Evolutionary conservation across 805 yeast genomes (phyloP).

Genomic region (Starmerella sp.): DNA sequence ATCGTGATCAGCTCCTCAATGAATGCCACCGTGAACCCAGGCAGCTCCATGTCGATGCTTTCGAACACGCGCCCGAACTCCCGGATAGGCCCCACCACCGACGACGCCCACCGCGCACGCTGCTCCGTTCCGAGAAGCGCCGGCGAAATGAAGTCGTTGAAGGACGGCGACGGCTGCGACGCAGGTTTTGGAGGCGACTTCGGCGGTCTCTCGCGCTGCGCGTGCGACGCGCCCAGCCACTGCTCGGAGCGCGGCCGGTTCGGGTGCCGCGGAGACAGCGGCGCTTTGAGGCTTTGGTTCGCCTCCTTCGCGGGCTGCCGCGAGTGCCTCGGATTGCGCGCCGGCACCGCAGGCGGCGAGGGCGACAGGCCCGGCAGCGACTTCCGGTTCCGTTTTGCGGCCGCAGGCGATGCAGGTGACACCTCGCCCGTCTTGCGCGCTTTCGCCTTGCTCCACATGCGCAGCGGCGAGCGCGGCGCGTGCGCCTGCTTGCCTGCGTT

Average conservation of each 20-base stretch:
- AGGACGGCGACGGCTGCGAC: not conserved
- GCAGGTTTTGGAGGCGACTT: not conserved
- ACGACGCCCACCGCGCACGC: not conserved
- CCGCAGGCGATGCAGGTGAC: too few species aligned
- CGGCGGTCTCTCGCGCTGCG: not conserved
- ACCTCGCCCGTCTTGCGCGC: too few species aligned
- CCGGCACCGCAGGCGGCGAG: not conserved
- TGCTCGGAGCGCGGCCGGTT: not conserved
- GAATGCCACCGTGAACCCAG: conserved; percentile 57
- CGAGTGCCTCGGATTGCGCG: not conserved
- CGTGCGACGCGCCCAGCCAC: not conserved
- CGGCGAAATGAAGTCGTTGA: not conserved
- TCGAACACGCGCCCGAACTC: conserved; percentile 33
- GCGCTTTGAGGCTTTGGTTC: not conserved
- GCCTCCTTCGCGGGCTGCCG: not conserved
- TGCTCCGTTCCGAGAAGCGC: not conserved
- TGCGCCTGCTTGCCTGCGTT: too few species aligned
- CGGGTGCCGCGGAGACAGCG: not conserved
- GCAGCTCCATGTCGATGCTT: conserved; percentile 40
- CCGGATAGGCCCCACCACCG: conserved; percentile 32
- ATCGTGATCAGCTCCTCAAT: conserved; percentile 42
- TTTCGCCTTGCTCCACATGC: too few species aligned
- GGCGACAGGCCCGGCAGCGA: not conserved
- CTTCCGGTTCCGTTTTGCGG: too few species aligned
- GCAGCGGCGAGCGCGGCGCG: too few species aligned